These are phyloP conservation scores for Pseudonitzschia pungens DNA, from an alignment of 108 stramenopile species.

Conservation along the genomic window DNA sequence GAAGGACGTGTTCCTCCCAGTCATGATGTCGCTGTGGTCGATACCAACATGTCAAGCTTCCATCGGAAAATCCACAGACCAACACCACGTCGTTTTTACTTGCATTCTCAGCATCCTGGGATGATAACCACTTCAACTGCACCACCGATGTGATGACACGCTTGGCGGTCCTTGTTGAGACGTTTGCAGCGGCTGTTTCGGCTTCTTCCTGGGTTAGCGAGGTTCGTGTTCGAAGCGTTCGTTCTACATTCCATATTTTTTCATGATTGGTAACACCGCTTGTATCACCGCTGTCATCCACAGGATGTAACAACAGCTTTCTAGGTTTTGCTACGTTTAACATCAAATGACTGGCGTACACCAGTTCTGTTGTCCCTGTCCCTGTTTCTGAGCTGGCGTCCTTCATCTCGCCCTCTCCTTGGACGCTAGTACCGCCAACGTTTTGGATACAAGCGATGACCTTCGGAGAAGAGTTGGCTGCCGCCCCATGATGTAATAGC, in stretches of 20 bases:
- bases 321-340: conserved; percentile 35
- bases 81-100: conserved; percentile 19
- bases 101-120: not conserved
- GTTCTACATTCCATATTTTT: conserved; percentile 45
- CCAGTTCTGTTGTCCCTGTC: conserved; percentile 26
- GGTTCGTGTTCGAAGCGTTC: conserved; percentile 45
- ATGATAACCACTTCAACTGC: conserved; percentile 9
- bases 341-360: conserved; percentile 49
- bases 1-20: conserved; percentile 25
- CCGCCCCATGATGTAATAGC: conserved; percentile 72
- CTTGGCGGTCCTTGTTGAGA: conserved; percentile 30
- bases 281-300: not conserved
- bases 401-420: not conserved
- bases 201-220: conserved; percentile 17
- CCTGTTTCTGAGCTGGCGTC: not conserved
- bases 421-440: not conserved
- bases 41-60: conserved; percentile 66
- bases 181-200: conserved; percentile 22
- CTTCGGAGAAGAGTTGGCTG: conserved; percentile 66
- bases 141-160: conserved; percentile 36
- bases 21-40: not conserved
- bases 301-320: not conserved
- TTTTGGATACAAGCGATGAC: conserved; percentile 54
- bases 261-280: conserved; percentile 5
- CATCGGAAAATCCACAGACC: conserved; percentile 74